phyloP scores from a whole-genome alignment of 441 rosid species.

The Hura crepitans region DNA sequence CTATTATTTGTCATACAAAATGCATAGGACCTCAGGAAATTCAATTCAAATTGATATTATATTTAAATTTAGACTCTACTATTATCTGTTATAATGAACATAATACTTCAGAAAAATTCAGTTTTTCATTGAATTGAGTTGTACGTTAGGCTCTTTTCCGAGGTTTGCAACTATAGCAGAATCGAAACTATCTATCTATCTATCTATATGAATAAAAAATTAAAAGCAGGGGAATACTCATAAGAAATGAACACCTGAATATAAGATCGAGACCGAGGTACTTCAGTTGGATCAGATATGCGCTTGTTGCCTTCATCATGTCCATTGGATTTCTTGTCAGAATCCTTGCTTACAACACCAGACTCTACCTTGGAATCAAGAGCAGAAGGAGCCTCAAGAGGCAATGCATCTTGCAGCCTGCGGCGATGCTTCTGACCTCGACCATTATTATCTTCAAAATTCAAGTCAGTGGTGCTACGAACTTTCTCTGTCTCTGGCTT shows the following conservation, averaged over 20 bases:
- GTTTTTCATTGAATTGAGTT: no score
- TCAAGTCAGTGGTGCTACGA: constrained; percentile 30
- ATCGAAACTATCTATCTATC: no score
- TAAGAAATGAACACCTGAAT: constrained; percentile 52
- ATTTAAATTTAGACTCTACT: no score
- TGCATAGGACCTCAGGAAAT: background rate
- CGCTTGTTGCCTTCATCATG: constrained; percentile 35
- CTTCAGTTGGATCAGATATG: constrained; percentile 41
- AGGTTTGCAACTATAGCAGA: background rate
- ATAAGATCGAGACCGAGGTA: constrained; percentile 49
- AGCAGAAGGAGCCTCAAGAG: constrained; percentile 42
- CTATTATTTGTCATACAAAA: background rate
- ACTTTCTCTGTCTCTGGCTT: constrained; percentile 50
- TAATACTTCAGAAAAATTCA: no score
- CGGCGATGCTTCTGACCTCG: constrained; percentile 41
- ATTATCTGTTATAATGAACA: no score
- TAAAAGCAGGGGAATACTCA: background rate
- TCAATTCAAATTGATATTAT: background rate
- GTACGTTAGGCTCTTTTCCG: background rate
- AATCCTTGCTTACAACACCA: constrained; percentile 36
- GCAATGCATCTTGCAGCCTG: constrained; percentile 50
- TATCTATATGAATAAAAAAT: constrained; percentile 14
- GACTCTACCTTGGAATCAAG: constrained; percentile 33
- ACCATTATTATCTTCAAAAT: constrained; percentile 33
- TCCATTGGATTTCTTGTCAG: constrained; percentile 41